phyloP scores from a whole-genome alignment of 2,329 filamentous ascomycete species.

The Alternaria sp. region DNA sequence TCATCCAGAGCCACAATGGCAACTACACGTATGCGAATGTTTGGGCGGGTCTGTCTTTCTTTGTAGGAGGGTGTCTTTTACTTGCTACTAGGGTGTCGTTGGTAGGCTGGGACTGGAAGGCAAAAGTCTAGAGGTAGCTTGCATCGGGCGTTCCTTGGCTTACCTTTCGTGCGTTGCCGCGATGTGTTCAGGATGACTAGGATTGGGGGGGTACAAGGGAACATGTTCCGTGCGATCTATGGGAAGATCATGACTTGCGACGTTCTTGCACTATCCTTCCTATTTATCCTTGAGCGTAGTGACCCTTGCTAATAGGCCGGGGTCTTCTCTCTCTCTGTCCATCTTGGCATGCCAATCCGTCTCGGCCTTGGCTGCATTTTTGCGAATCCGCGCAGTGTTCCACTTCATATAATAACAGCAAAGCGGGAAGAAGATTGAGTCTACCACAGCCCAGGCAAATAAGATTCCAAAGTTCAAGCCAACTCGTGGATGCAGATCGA shows the following conservation, averaged over 20 bases:
- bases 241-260: no score
- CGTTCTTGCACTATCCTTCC: not conserved
- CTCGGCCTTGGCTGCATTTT: constrained; percentile 28
- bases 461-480: constrained; percentile 67
- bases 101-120: constrained; percentile 38
- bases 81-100: constrained; percentile 34
- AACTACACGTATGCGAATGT: constrained; percentile 46
- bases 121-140: constrained; percentile 24
- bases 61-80: constrained; percentile 34
- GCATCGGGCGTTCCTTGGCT: not conserved
- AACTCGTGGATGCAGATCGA: constrained; percentile 64
- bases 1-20: constrained; percentile 38
- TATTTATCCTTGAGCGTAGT: constrained; percentile 27
- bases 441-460: constrained; percentile 63
- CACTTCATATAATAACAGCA: constrained; percentile 52
- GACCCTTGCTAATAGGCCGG: constrained; percentile 32
- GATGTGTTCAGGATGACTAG: not conserved
- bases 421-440: constrained; percentile 60
- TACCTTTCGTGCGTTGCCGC: not conserved
- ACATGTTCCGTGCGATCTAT: not conserved
- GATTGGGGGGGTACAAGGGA: not conserved
- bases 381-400: constrained; percentile 41
- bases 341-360: constrained; percentile 35
- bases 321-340: constrained; percentile 35
- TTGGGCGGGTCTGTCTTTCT: constrained; percentile 42